Evolutionary conservation across 495 filamentous ascomycete species (phyloP).

Genomic region (Lophiotrema nucula): DNA sequence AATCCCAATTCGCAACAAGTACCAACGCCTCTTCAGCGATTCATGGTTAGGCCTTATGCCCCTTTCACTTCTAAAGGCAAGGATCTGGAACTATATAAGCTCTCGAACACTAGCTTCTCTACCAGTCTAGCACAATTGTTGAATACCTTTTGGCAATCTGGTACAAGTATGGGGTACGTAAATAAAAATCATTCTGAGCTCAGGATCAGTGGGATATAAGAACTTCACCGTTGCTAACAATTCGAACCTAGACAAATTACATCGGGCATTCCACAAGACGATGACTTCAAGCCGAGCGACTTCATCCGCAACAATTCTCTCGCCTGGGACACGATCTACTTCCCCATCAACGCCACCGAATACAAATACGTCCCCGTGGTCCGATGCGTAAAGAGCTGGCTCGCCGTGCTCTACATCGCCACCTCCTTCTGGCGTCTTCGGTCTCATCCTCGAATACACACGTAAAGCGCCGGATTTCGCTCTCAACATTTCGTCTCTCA

Average conservation of each 20-base stretch:
- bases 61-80: constrained; percentile 7
- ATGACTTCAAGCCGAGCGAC: too few species aligned
- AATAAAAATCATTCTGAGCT: too few species aligned
- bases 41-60: constrained; percentile 10
- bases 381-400: constrained; percentile 9
- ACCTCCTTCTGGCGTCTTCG: constrained; percentile 22
- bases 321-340: neutral
- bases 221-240: too few species aligned
- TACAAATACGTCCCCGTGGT: neutral
- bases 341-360: constrained; percentile 6
- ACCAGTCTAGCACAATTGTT: constrained; percentile 18
- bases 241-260: neutral
- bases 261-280: neutral
- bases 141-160: constrained; percentile 22
- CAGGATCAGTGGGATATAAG: too few species aligned
- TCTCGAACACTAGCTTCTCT: constrained; percentile 3
- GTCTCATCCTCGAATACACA: constrained; percentile 12
- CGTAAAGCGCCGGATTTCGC: constrained; percentile 24
- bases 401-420: constrained; percentile 18
- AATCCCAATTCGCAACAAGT: neutral
- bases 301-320: neutral
- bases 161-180: too few species aligned
- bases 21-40: constrained; percentile 17
- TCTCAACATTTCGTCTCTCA: constrained; percentile 26
- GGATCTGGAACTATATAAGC: constrained; percentile 3